Conservation (phyloP, 164 flowering plant genomes). For the Chimonanthus praecox region DNA sequence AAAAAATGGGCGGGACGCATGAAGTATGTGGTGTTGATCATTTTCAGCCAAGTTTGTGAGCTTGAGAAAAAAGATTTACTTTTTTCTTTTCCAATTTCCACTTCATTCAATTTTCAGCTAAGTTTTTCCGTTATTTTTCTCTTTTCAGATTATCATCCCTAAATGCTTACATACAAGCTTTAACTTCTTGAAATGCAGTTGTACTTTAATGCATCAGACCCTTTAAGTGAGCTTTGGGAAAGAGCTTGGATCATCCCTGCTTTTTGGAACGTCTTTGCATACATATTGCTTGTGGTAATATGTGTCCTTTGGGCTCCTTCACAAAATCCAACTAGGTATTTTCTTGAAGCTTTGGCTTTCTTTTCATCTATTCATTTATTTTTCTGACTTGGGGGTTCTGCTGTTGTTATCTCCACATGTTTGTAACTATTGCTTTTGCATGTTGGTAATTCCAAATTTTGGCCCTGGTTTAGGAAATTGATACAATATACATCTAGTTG, state of each 20-base stretch:
- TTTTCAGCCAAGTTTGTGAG: no score
- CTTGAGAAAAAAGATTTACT: no score
- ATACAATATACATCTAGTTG: background rate
- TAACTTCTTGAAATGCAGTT: conserved; percentile 32
- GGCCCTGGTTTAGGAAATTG: background rate
- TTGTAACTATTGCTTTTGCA: background rate
- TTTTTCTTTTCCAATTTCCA: no score
- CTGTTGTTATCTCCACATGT: background rate
- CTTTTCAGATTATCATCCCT: background rate
- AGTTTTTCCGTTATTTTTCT: background rate
- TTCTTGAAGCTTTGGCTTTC: background rate
- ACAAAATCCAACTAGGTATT: conserved; percentile 70
- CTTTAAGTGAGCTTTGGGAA: conserved; percentile 71
- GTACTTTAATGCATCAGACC: conserved; percentile 82
- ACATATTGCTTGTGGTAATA: conserved; percentile 54
- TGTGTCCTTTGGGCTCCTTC: conserved; percentile 89
- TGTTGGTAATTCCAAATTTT: background rate
- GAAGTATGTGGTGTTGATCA: no score
- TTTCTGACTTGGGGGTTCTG: background rate
- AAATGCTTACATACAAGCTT: background rate
- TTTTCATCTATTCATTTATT: background rate
- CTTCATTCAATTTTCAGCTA: no score
- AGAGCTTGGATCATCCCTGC: conserved; percentile 84
- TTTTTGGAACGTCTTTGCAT: conserved; percentile 74
- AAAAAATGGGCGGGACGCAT: no score